Conservation (phyloP, 345 rosid genomes). For the Odontarrhena argentea region DNA sequence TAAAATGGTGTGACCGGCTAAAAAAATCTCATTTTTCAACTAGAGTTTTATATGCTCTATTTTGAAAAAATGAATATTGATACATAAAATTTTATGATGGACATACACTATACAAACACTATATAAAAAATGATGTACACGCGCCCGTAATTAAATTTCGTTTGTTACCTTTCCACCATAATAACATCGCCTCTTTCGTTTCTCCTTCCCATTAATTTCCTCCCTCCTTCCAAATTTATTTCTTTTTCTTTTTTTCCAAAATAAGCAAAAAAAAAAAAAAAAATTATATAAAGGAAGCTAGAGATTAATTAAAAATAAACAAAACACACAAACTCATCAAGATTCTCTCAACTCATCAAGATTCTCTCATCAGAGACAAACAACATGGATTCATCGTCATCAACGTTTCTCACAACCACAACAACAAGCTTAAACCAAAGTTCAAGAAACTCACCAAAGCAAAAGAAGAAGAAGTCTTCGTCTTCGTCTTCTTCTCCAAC, state of each 20-base stretch:
- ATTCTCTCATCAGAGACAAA: background rate
- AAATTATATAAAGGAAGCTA: background rate
- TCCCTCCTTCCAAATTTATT: slow-evolving; percentile 27
- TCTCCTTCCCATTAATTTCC: slow-evolving; percentile 34
- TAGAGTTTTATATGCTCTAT: too few species aligned
- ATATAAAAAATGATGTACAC: background rate
- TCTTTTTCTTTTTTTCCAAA: background rate
- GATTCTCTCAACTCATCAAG: slow-evolving; percentile 4
- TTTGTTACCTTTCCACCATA: background rate
- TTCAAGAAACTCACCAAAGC: slow-evolving; percentile 29
- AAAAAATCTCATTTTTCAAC: too few species aligned
- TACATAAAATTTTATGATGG: too few species aligned
- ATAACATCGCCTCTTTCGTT: slow-evolving; percentile 11
- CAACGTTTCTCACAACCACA: slow-evolving; percentile 29
- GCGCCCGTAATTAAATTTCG: slow-evolving; percentile 27
- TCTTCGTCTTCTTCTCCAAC: background rate
- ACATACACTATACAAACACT: too few species aligned
- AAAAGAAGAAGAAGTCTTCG: slow-evolving; percentile 30
- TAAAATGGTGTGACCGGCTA: too few species aligned
- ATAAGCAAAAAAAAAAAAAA: background rate
- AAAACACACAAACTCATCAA: background rate
- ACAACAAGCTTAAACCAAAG: slow-evolving; percentile 16
- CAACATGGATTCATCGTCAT: slow-evolving; percentile 37
- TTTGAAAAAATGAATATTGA: too few species aligned
- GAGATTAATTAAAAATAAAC: background rate